Conservation (phyloP, 345 rosid species). For the Ceriops zippeliana region DNA sequence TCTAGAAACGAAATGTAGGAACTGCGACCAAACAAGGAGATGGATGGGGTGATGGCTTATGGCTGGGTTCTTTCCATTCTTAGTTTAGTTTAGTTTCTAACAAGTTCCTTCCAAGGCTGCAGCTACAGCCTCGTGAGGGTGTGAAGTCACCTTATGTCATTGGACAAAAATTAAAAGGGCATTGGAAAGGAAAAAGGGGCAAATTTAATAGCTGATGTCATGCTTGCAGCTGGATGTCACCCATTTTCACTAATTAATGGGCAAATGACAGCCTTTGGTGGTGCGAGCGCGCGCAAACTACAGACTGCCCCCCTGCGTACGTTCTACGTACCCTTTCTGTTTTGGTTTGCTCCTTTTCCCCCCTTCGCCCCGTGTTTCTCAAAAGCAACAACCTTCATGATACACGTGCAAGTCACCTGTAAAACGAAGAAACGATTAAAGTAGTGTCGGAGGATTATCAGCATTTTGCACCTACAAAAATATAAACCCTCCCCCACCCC, state of each 20-base stretch:
- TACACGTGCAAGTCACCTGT: too few relatives aligned
- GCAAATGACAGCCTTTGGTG: not conserved
- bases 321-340: too few relatives aligned
- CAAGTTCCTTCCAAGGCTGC: not conserved
- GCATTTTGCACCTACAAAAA: too few relatives aligned
- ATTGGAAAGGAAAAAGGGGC: not conserved
- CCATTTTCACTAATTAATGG: not conserved
- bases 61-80: too few relatives aligned
- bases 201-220: constrained; percentile 26
- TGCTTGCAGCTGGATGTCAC: constrained; percentile 41
- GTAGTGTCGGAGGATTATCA: too few relatives aligned
- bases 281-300: constrained; percentile 21
- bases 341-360: too few relatives aligned
- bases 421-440: too few relatives aligned
- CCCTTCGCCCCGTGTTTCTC: too few relatives aligned
- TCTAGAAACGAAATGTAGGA: not conserved
- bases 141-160: constrained; percentile 51
- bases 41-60: not conserved
- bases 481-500: too few relatives aligned
- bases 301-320: too few relatives aligned
- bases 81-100: too few relatives aligned
- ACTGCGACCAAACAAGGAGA: not conserved
- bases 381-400: too few relatives aligned
- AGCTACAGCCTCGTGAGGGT: constrained; percentile 20
- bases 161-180: not conserved